Evolutionary conservation across 768 basidiomycete species (phyloP).

Genomic region (Dentipellis sp.): DNA sequence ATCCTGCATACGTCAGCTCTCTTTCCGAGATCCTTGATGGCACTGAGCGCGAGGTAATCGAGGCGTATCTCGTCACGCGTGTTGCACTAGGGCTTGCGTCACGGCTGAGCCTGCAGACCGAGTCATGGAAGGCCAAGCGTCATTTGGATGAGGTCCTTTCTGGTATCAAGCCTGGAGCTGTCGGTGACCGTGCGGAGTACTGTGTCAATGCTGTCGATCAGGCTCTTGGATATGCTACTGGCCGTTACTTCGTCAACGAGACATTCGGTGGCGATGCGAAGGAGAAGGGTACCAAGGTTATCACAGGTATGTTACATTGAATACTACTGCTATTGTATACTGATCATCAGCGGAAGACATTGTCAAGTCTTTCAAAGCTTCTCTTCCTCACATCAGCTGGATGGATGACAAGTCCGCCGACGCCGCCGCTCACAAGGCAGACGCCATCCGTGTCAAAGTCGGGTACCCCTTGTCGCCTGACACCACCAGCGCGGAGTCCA

Average conservation of each 20-base stretch:
- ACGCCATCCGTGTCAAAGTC: conserved; percentile 81
- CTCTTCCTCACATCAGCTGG: conserved; percentile 73
- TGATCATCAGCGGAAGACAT: conserved; percentile 45
- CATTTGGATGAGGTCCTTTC: conserved; percentile 61
- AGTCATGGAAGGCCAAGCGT: conserved; percentile 70
- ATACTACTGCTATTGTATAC: neutral
- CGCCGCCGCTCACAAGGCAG: conserved; percentile 82
- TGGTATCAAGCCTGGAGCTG: conserved; percentile 82
- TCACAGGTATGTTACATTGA: conserved; percentile 43
- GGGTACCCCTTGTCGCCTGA: conserved; percentile 89
- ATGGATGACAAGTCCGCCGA: conserved; percentile 80
- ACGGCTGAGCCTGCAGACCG: conserved; percentile 64
- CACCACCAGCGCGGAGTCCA: conserved; percentile 57
- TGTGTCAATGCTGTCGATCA: conserved; percentile 68
- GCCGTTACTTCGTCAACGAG: conserved; percentile 81
- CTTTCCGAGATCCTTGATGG: conserved; percentile 60
- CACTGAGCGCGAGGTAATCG: conserved; percentile 62
- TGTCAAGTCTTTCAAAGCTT: conserved; percentile 72
- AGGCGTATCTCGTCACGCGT: conserved; percentile 81
- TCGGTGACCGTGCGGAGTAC: conserved; percentile 76
- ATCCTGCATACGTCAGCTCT: conserved; percentile 64
- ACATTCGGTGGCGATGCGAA: conserved; percentile 75
- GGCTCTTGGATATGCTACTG: conserved; percentile 81
- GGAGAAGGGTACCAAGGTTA: conserved; percentile 74
- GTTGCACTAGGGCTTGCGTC: conserved; percentile 60